Conservation (phyloP, 306 rosid genomes). For the Cotoneaster glaucophyllus region DNA sequence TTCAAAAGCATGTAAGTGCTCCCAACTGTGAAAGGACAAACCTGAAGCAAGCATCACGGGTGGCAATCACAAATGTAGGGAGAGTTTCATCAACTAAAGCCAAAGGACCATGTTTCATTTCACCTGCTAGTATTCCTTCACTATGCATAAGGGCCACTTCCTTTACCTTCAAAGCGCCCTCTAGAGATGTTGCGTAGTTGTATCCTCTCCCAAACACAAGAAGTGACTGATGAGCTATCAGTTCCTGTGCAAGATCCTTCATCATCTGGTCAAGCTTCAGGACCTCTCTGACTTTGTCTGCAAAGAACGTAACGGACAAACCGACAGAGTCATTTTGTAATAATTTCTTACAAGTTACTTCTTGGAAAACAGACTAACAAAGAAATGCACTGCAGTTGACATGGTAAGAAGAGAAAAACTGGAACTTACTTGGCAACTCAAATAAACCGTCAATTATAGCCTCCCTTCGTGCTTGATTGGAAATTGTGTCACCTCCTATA, state of each 20-base stretch:
- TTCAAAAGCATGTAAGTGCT: constrained; percentile 8
- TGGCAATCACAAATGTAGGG: constrained; percentile 81
- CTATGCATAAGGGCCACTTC: constrained; percentile 99
- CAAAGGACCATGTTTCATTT: constrained; percentile 98
- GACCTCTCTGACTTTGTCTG: constrained; percentile 88
- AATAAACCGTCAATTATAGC: constrained; percentile 80
- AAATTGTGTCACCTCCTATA: constrained; percentile 84
- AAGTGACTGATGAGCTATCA: constrained; percentile 93
- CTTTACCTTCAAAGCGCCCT: constrained; percentile 97
- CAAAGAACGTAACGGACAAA: constrained; percentile 14
- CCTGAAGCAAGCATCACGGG: constrained; percentile 97
- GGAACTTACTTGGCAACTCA: constrained; percentile 84
- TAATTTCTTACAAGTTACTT: constrained; percentile 1
- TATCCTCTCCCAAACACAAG: constrained; percentile 96
- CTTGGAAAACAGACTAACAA: background rate
- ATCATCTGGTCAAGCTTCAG: constrained; percentile 80
- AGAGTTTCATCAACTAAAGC: constrained; percentile 96
- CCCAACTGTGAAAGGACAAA: constrained; percentile 25
- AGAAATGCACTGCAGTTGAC: background rate
- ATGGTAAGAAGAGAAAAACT: constrained; percentile 3
- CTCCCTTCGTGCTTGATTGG: constrained; percentile 78
- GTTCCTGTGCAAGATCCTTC: constrained; percentile 78
- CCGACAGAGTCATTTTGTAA: constrained; percentile 5
- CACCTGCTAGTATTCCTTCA: constrained; percentile 99
- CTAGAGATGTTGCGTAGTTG: constrained; percentile 91